Percentiles rank a stretch among this genome's conserved stretches.
Conservation (phyloP, 1,284 basidiomycete species). For the Dichomitus squalens region DNA sequence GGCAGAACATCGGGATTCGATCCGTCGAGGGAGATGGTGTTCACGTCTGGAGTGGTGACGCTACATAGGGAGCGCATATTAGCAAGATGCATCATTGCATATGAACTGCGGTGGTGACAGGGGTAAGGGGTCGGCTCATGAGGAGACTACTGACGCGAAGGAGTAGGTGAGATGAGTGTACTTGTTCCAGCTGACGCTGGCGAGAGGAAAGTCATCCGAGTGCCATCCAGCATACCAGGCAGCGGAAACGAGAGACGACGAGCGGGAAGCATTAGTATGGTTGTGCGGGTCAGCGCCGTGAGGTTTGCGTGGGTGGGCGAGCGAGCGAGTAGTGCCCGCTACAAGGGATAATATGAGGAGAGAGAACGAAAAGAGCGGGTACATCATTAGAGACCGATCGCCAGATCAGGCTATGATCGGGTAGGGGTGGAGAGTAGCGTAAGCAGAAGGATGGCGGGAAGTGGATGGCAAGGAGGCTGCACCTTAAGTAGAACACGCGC, state of each 20-base stretch:
- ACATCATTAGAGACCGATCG: constrained; percentile 14
- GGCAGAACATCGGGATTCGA: constrained; percentile 30
- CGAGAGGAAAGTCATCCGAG: constrained; percentile 45
- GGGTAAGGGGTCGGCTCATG: not conserved
- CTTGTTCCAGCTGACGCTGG: constrained; percentile 56
- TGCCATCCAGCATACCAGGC: constrained; percentile 73
- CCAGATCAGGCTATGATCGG: not conserved
- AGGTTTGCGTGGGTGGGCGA: constrained; percentile 13
- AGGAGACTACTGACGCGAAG: constrained; percentile 52
- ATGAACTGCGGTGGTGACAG: not conserved
- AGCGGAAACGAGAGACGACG: constrained; percentile 39
- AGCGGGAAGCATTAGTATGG: not conserved
- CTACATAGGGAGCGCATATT: constrained; percentile 10
- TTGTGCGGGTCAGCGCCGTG: not conserved
- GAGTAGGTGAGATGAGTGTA: constrained; percentile 69
- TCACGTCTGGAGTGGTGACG: constrained; percentile 26
- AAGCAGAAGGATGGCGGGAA: not conserved
- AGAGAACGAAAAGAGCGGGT: constrained; percentile 23
- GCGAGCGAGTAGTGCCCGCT: constrained; percentile 26
- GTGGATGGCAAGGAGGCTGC: not conserved
- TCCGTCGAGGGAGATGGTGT: constrained; percentile 24
- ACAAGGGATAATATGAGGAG: constrained; percentile 22
- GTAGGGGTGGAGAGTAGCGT: not conserved
- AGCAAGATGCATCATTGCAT: too few relatives aligned
- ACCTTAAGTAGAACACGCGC: too few relatives aligned